phyloP scores from a whole-genome alignment of 225 moss, liverwort and hornwort genomes.

The Climacium dendroides region DNA sequence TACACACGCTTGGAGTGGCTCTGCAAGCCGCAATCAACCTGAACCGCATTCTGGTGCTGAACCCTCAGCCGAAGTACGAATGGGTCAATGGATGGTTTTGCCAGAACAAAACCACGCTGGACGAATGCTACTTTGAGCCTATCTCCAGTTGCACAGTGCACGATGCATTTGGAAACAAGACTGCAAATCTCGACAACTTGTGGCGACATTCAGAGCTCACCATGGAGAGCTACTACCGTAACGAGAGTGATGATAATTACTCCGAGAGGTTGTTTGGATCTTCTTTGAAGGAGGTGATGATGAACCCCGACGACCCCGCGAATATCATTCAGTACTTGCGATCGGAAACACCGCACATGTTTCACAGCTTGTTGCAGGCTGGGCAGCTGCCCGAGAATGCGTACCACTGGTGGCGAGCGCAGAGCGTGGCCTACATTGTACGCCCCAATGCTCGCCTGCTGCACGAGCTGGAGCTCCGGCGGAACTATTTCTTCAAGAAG shows the following conservation, averaged over 20 bases:
- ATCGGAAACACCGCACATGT: slow-evolving; percentile 17
- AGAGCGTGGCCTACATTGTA: slow-evolving; percentile 25
- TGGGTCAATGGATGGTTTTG: slow-evolving; percentile 43
- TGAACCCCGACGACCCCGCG: neutral
- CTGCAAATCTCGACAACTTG: slow-evolving; percentile 16
- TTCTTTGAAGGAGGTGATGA: neutral
- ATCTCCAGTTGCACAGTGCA: slow-evolving; percentile 20
- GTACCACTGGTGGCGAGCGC: slow-evolving; percentile 36
- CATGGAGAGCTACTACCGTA: slow-evolving; percentile 20
- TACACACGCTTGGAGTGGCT: slow-evolving; percentile 21
- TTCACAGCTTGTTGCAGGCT: slow-evolving; percentile 9
- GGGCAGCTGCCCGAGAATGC: neutral
- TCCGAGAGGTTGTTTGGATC: slow-evolving; percentile 12
- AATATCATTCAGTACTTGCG: slow-evolving; percentile 1
- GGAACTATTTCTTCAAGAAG: slow-evolving; percentile 6
- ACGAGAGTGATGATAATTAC: neutral
- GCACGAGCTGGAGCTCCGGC: slow-evolving; percentile 11
- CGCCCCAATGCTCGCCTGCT: slow-evolving; percentile 18
- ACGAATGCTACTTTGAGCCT: slow-evolving; percentile 37
- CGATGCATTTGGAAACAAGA: slow-evolving; percentile 21
- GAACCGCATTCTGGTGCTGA: slow-evolving; percentile 30
- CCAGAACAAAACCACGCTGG: neutral
- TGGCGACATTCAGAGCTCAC: slow-evolving; percentile 22
- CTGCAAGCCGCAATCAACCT: slow-evolving; percentile 35
- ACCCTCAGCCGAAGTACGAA: slow-evolving; percentile 24